phyloP scores from a whole-genome alignment of 768 basidiomycete genomes.

The Termitomyces heimii region DNA sequence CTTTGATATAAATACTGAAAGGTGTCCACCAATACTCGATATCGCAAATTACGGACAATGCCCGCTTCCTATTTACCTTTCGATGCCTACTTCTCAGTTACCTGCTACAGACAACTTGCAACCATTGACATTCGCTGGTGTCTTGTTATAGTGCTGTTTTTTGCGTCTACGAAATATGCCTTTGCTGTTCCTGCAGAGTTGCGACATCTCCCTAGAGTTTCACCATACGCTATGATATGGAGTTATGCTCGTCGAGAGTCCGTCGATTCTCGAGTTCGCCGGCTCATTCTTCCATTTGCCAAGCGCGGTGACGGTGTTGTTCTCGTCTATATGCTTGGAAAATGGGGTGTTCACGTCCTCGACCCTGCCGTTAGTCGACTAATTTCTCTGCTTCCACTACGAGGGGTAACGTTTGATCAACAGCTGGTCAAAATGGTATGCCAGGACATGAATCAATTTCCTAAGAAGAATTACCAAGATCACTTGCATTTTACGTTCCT shows the following conservation, averaged over 20 bases:
- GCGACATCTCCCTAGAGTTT: slow-evolving; percentile 28
- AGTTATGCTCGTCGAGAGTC: slow-evolving; percentile 28
- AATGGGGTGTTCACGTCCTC: slow-evolving; percentile 35
- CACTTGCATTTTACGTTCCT: slow-evolving; percentile 31
- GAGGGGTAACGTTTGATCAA: not conserved
- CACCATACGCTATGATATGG: slow-evolving; percentile 24
- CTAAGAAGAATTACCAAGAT: slow-evolving; percentile 25
- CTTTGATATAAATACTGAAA: not conserved
- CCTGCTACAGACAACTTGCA: not conserved
- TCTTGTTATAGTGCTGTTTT: not conserved
- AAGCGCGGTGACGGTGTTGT: slow-evolving; percentile 26
- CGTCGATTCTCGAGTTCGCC: slow-evolving; percentile 25
- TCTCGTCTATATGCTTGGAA: slow-evolving; percentile 31
- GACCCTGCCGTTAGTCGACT: slow-evolving; percentile 23
- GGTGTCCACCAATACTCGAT: not conserved
- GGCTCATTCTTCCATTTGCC: slow-evolving; percentile 30
- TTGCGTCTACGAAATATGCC: slow-evolving; percentile 7
- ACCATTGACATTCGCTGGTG: slow-evolving; percentile 4
- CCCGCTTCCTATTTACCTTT: not conserved
- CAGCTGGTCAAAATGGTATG: slow-evolving; percentile 21
- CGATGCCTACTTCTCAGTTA: slow-evolving; percentile 2
- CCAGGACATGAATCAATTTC: slow-evolving; percentile 18
- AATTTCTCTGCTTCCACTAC: not conserved
- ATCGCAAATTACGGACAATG: not conserved
- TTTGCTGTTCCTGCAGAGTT: slow-evolving; percentile 23